Evolutionary conservation across 176 grass and related monocot species (phyloP).

Genomic region (Zoysia pacifica): DNA sequence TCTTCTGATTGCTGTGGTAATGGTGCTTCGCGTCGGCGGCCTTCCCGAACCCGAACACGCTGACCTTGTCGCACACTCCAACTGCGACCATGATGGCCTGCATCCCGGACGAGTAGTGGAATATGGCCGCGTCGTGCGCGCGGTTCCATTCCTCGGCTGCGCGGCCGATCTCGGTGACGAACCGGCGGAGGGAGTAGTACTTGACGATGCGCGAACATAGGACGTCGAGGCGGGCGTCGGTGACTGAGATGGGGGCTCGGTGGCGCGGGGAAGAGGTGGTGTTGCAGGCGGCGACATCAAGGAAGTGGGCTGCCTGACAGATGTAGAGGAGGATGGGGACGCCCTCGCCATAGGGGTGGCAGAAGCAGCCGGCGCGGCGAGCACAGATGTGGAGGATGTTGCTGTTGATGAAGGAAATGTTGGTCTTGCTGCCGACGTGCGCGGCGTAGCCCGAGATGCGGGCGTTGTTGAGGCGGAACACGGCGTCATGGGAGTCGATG

Average conservation of each 20-base stretch:
- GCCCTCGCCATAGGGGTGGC: slow-evolving; percentile 81
- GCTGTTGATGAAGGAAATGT: slow-evolving; percentile 91
- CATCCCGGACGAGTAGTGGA: slow-evolving; percentile 97
- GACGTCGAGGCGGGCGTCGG: slow-evolving; percentile 76
- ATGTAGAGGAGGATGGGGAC: slow-evolving; percentile 86
- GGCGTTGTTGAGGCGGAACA: slow-evolving; percentile 95
- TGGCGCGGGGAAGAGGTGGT: slow-evolving; percentile 43
- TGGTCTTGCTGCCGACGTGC: slow-evolving; percentile 75
- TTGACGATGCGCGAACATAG: slow-evolving; percentile 86
- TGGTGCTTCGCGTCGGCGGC: slow-evolving; percentile 76
- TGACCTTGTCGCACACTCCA: slow-evolving; percentile 78
- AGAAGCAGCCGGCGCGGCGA: slow-evolving; percentile 68
- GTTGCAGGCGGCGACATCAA: slow-evolving; percentile 77
- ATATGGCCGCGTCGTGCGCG: slow-evolving; percentile 56
- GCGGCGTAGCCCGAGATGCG: slow-evolving; percentile 52
- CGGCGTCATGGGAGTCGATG: slow-evolving; percentile 80
- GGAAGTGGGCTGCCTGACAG: slow-evolving; percentile 89
- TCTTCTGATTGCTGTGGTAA: slow-evolving; percentile 93
- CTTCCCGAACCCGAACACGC: slow-evolving; percentile 89
- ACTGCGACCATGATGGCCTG: slow-evolving; percentile 90
- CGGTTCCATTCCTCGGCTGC: slow-evolving; percentile 58
- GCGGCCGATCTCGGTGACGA: slow-evolving; percentile 59
- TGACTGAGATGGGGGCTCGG: slow-evolving; percentile 62
- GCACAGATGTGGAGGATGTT: slow-evolving; percentile 88
- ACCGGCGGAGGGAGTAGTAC: slow-evolving; percentile 84